Evolutionary conservation across 2,329 filamentous ascomycete genomes (phyloP).

Genomic region (Colletotrichum tanaceti): DNA sequence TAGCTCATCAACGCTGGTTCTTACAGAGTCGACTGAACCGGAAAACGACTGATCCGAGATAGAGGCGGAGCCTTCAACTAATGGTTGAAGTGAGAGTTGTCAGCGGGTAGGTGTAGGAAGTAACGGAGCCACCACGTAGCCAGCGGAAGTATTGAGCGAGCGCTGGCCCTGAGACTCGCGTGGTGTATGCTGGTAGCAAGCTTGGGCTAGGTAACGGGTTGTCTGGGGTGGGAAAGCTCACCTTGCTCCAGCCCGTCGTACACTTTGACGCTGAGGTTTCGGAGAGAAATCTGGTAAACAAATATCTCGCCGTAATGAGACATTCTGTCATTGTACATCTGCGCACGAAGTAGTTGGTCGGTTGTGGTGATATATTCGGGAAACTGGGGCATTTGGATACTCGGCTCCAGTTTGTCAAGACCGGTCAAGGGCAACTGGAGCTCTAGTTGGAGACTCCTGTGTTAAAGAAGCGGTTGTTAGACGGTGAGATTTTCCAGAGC

Average conservation of each 20-base stretch:
- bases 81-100: slow-evolving; percentile 18
- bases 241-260: slow-evolving; percentile 64
- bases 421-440: slow-evolving; percentile 68
- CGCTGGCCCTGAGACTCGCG: background rate
- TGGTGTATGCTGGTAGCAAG: background rate
- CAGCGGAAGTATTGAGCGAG: background rate
- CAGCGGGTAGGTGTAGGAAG: slow-evolving; percentile 8
- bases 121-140: background rate
- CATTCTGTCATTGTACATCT: slow-evolving; percentile 54
- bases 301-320: slow-evolving; percentile 70
- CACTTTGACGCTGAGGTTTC: slow-evolving; percentile 63
- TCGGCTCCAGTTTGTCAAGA: slow-evolving; percentile 63
- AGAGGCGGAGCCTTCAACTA: slow-evolving; percentile 14
- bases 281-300: slow-evolving; percentile 68
- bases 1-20: slow-evolving; percentile 53
- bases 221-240: slow-evolving; percentile 49
- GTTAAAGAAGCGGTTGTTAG: slow-evolving; percentile 9
- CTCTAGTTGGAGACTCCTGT: slow-evolving; percentile 66
- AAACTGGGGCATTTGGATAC: slow-evolving; percentile 52
- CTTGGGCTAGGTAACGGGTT: background rate
- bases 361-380: background rate
- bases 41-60: slow-evolving; percentile 15
- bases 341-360: slow-evolving; percentile 8
- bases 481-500: slow-evolving; percentile 15
- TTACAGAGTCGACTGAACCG: slow-evolving; percentile 42